Percentiles rank a stretch among this genome's conserved stretches.
These are phyloP conservation scores for Phytophthora podocarpi DNA, from an alignment of 352 stramenopile species.

Conservation along the genomic window DNA sequence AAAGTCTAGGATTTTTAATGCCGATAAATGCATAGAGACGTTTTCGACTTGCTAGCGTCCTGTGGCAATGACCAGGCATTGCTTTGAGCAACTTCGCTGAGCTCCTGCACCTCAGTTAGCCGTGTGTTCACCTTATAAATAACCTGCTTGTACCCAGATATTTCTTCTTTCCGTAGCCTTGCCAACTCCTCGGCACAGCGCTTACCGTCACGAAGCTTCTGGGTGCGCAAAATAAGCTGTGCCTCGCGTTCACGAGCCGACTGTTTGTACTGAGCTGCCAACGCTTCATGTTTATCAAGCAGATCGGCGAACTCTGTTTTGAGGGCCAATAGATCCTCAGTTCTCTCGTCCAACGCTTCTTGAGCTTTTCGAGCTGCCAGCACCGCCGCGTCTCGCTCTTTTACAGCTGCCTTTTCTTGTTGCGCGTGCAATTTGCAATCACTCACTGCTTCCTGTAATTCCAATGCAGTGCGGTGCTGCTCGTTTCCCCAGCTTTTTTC, in stretches of 20 bases:
- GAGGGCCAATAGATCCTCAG: conserved; percentile 54
- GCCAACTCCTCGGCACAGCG: conserved; percentile 61
- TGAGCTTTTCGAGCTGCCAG: conserved; percentile 37
- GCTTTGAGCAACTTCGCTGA: conserved; percentile 27
- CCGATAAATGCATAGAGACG: conserved; percentile 71
- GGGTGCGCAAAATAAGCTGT: conserved; percentile 30
- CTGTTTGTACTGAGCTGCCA: conserved; percentile 47
- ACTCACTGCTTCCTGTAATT: conserved; percentile 53
- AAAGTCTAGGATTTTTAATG: conserved; percentile 46
- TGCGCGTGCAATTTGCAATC: conserved; percentile 48
- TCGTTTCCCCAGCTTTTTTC: conserved; percentile 41
- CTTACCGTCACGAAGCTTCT: conserved; percentile 49
- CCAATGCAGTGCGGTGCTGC: conserved; percentile 35
- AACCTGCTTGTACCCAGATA: conserved; percentile 69
- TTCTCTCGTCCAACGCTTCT: conserved; percentile 42
- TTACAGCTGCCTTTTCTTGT: conserved; percentile 47
- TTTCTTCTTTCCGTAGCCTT: conserved; percentile 49
- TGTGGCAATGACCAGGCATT: conserved; percentile 37
- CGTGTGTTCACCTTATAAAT: conserved; percentile 62
- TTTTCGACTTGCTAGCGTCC: conserved; percentile 34
- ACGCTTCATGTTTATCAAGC: conserved; percentile 54
- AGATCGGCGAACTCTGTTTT: conserved; percentile 73
- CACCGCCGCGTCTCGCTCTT: conserved; percentile 52
- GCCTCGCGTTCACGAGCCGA: conserved; percentile 46
- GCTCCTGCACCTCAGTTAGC: conserved; percentile 59